Base-by-base conservation (phyloP, 2,329 filamentous ascomycete species). In the Pseudocercospora crystallina region DNA sequence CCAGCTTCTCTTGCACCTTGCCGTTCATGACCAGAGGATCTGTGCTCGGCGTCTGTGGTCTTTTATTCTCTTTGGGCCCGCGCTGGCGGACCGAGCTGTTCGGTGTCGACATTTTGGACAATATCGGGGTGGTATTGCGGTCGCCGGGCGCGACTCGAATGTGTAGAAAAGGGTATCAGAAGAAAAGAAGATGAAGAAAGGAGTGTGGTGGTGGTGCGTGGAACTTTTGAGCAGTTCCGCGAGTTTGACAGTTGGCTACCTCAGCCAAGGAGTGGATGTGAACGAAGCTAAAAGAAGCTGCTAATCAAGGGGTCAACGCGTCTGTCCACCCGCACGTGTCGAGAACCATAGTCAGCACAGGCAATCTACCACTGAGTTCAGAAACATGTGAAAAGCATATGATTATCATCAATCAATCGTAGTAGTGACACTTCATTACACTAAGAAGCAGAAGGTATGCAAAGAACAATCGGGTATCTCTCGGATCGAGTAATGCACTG, bases 1-100 rank as follows among this genome's bases (percentile, higher is more conserved):
- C 62, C 54, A 73, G 71, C 65, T 69, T 71, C 20, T 69, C 69
- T 35, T 69, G 63, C 44, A 68, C 69, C 46, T 71, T 67, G 43
- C 55, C 61, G 42, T 63, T 63, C 39, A 52, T 11, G 12, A 41
- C 35, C 5, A 53, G 46, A 30, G 42, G 40, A 41, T 62, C 56
- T 34, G 38, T 42, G 37, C 47, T 59, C 15, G 61, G 61, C n/a
- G 61, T 61, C 8, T 43, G 43, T 14, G 58, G 53, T 15, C 59
- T 59, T 48, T 63, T 63, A 15, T 52, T 47, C 20, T 53, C 49
- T 38, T 55, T 57, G 32, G 54, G 35, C 40, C 53, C 58, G 44
- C 58, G 57, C 43, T 59, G 54, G 49, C 56, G 56, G 46, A 61
- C 36, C 34, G 54, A 42, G 41, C 50, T 41, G 40, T 49, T 40